Percentiles rank a stretch among this genome's conserved stretches.
Conservation (phyloP, 192 early-diverging fungal genomes). For the Funneliformis geosporum region DNA sequence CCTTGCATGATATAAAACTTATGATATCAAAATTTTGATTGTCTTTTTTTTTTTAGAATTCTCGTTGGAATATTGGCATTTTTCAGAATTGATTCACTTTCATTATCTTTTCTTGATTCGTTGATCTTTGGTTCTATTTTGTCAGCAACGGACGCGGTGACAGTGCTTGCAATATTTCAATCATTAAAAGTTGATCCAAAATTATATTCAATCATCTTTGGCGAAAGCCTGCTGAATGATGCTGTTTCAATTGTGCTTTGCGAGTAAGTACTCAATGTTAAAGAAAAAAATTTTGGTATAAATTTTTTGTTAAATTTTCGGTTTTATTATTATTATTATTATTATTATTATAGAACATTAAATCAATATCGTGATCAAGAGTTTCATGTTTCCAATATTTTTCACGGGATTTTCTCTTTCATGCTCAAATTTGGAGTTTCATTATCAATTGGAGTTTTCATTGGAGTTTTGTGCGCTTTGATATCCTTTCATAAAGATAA, state of each 20-base stretch:
- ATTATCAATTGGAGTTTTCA: slow-evolving; percentile 77
- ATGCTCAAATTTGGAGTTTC: slow-evolving; percentile 82
- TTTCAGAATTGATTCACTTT: slow-evolving; percentile 69
- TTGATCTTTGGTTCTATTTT: slow-evolving; percentile 96
- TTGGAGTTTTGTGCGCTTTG: slow-evolving; percentile 77
- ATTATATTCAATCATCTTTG: slow-evolving; percentile 95
- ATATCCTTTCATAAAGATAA: slow-evolving; percentile 42
- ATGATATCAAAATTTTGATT: not conserved
- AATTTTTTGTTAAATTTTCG: not conserved
- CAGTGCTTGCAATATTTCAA: slow-evolving; percentile 92
- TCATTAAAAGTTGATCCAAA: slow-evolving; percentile 92
- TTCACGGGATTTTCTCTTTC: slow-evolving; percentile 69
- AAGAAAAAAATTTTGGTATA: not conserved
- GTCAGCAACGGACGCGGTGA: slow-evolving; percentile 96
- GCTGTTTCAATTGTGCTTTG: slow-evolving; percentile 95
- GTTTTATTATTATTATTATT: not conserved
- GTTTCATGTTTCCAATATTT: slow-evolving; percentile 63
- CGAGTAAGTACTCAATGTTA: slow-evolving; percentile 42
- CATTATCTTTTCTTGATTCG: slow-evolving; percentile 83
- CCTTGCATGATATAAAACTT: not conserved
- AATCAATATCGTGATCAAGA: slow-evolving; percentile 74
- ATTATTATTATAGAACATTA: slow-evolving; percentile 55
- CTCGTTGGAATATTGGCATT: slow-evolving; percentile 72
- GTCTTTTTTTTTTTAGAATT: slow-evolving; percentile 39
- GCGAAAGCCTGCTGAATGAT: slow-evolving; percentile 93